Conservation (phyloP, 1,139 yeast species). For the Pichia sp. region DNA sequence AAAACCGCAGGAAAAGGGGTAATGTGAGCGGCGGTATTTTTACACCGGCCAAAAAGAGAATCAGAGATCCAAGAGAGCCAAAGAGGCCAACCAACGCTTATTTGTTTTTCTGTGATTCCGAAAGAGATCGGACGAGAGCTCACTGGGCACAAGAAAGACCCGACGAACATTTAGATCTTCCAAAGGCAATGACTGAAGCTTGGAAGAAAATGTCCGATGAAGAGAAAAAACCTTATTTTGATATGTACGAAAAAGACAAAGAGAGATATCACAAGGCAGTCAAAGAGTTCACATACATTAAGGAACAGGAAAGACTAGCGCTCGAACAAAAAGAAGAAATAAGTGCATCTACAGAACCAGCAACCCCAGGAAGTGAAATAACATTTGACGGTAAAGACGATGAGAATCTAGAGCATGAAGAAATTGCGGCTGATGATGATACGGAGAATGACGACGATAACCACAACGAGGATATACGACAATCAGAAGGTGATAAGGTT, state of each 20-base stretch:
- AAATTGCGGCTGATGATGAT: background rate
- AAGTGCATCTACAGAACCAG: constrained; percentile 8
- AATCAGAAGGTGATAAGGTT: background rate
- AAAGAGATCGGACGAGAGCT: constrained; percentile 62
- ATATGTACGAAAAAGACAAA: constrained; percentile 73
- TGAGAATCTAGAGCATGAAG: constrained; percentile 1
- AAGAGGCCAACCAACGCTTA: constrained; percentile 89
- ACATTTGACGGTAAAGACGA: constrained; percentile 8
- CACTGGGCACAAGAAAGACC: constrained; percentile 40
- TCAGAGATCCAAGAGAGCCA: constrained; percentile 76
- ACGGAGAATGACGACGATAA: background rate
- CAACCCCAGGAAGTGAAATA: constrained; percentile 3
- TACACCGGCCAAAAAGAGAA: constrained; percentile 14
- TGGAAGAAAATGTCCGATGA: constrained; percentile 76
- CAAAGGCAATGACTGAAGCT: constrained; percentile 72
- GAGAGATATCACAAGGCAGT: constrained; percentile 68
- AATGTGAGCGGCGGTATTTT: background rate
- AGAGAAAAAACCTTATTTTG: constrained; percentile 66
- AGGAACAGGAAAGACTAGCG: constrained; percentile 16
- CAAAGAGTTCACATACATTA: constrained; percentile 48
- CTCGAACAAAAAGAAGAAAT: background rate
- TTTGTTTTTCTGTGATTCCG: constrained; percentile 77
- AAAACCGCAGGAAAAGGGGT: constrained; percentile 13
- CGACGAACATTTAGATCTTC: constrained; percentile 50
- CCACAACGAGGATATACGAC: background rate